Conservation (phyloP, 108 stramenopile species). For the Cylindrotheca closterium region DNA sequence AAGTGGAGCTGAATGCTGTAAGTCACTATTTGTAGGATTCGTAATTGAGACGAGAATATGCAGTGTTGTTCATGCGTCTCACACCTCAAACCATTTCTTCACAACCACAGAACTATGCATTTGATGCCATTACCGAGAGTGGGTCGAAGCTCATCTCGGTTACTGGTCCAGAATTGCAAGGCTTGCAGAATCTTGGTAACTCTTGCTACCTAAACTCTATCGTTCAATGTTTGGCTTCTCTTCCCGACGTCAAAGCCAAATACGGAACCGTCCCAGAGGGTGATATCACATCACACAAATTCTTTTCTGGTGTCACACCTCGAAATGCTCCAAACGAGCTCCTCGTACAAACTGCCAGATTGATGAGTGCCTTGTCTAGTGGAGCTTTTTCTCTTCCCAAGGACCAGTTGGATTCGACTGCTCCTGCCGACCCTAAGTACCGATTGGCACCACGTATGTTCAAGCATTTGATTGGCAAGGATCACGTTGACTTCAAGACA, state of each 20-base stretch:
- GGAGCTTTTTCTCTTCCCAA: slow-evolving; percentile 62
- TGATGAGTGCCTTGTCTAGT: slow-evolving; percentile 71
- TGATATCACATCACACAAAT: slow-evolving; percentile 32
- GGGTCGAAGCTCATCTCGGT: slow-evolving; percentile 85
- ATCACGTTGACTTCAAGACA: slow-evolving; percentile 94
- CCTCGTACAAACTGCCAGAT: slow-evolving; percentile 75
- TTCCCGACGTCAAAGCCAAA: slow-evolving; percentile 78
- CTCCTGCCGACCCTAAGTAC: slow-evolving; percentile 64
- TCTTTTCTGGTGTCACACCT: slow-evolving; percentile 41
- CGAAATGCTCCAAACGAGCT: slow-evolving; percentile 61
- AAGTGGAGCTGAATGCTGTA: slow-evolving; percentile 95
- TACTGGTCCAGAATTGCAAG: slow-evolving; percentile 85
- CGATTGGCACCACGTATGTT: slow-evolving; percentile 95
- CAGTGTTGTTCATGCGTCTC: neutral
- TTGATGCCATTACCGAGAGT: slow-evolving; percentile 91
- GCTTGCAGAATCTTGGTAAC: slow-evolving; percentile 97
- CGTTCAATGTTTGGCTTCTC: slow-evolving; percentile 76
- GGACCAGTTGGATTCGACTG: slow-evolving; percentile 20
- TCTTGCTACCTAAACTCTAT: slow-evolving; percentile 96
- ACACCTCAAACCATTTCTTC: neutral
- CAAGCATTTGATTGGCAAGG: slow-evolving; percentile 88
- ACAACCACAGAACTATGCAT: slow-evolving; percentile 64
- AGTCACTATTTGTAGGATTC: slow-evolving; percentile 4
- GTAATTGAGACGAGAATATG: neutral
- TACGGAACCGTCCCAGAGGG: slow-evolving; percentile 58